phyloP scores from a whole-genome alignment of 164 flowering plant species.

The Litsea cubeba region DNA sequence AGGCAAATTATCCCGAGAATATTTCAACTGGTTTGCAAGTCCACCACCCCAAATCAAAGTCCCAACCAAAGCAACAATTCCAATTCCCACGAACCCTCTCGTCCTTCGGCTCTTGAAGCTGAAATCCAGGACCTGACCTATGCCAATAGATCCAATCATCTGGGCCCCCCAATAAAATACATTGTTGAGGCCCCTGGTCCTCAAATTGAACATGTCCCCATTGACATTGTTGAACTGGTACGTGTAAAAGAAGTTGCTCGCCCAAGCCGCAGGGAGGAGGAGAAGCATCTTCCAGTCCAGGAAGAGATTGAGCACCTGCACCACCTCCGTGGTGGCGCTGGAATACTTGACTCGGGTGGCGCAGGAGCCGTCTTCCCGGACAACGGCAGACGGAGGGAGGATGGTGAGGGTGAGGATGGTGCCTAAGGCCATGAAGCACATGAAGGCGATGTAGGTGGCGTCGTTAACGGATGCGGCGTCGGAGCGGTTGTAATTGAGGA shows the following conservation, averaged over 20 bases:
- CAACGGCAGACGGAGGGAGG: constrained; percentile 54
- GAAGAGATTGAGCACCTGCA: constrained; percentile 65
- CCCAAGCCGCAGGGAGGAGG: constrained; percentile 79
- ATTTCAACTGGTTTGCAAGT: constrained; percentile 66
- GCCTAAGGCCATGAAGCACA: constrained; percentile 75
- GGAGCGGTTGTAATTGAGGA: constrained; percentile 53
- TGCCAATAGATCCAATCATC: constrained; percentile 78
- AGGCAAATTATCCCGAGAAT: constrained; percentile 30
- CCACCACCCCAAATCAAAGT: constrained; percentile 91
- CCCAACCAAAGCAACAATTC: constrained; percentile 46
- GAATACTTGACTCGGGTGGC: constrained; percentile 68
- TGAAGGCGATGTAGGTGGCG: constrained; percentile 81
- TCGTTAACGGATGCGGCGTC: constrained; percentile 69
- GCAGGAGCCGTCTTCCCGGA: constrained; percentile 66
- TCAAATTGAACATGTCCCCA: constrained; percentile 57
- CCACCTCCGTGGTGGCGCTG: constrained; percentile 36
- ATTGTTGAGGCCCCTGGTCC: constrained; percentile 89
- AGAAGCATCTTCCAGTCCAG: constrained; percentile 81
- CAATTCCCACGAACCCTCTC: constrained; percentile 71
- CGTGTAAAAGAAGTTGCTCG: constrained; percentile 84
- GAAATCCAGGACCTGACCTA: constrained; percentile 75
- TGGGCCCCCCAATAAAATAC: constrained; percentile 98
- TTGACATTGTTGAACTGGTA: constrained; percentile 93
- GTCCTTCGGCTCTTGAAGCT: constrained; percentile 65
- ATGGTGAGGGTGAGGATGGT: constrained; percentile 56